Base-by-base conservation (phyloP, 2,329 filamentous ascomycete genomes). In the Cladosporium halotolerans region DNA sequence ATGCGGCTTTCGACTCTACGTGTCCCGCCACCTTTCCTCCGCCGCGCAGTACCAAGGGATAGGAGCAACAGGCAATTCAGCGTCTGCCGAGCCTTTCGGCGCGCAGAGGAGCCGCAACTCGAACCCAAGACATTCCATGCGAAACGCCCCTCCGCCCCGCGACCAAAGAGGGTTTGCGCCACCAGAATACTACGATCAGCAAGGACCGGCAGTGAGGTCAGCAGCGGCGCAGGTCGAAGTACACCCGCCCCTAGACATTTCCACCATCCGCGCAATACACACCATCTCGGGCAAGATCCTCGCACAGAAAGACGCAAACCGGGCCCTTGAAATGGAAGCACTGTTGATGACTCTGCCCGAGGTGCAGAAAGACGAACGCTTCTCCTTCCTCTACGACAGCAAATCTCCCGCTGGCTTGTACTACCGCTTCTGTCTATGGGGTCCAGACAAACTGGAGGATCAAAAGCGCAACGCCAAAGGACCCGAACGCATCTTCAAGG, bases 351-450 rank as follows among this genome's bases (percentile, higher is more conserved):
- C 85, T 46, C 79, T 88, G 14, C 82, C 87, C 0, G 83, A 90
- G 52, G 86, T 97, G 1, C 89, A 95, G 66, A 80, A 79, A 39
- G 88, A 96, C 55, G 88, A 95, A 68, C 90, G 86, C 60, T 97
- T 92, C 84, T 87, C 90, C 0, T 99, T 91, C 88, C 76, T 99
- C 4, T 99, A 89, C 85, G 86, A 97, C 68, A 80, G 90, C 16
- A 80, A 84, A 59, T 91, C 84, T 63, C 76, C 79, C 57, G 90
- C 83, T 23, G 92, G 86, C 13, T 81, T 95, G 13, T 99, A 91
- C 80, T 97, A 97, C 69, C 84, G 93, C 41, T 97, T 89, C 87
- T 83, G 89, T 42, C 66, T 97, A 42, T 96, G 91, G 88, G 84
- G 51, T 9, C 57, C 61, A 3, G 57, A 63, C 10, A 58, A 60